Conservation (phyloP, 345 rosid species). For the Aquilaria malaccensis region DNA sequence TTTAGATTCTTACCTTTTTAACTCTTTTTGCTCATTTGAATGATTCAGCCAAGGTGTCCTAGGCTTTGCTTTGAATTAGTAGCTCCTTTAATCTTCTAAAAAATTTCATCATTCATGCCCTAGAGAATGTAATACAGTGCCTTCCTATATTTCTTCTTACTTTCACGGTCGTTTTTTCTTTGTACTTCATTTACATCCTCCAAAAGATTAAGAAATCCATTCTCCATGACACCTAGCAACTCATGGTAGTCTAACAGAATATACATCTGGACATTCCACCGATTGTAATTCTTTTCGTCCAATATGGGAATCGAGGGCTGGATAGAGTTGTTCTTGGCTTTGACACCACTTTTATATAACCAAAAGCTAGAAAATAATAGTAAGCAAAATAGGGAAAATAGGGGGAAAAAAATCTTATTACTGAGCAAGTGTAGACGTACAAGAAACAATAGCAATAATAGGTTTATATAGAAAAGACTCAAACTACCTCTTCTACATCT, state of each 20-base stretch:
- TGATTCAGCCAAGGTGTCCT: background rate
- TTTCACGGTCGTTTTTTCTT: background rate
- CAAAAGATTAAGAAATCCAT: too few species aligned
- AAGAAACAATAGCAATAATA: too few species aligned
- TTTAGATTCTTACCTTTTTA: background rate
- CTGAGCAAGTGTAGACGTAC: too few species aligned
- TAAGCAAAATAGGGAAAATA: too few species aligned
- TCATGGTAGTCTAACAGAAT: conserved; percentile 3
- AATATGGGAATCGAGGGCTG: background rate
- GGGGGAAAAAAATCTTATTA: too few species aligned
- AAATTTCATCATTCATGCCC: background rate
- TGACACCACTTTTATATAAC: too few species aligned
- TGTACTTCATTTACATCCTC: background rate
- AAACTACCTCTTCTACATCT: too few species aligned
- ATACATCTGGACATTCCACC: conserved; percentile 7
- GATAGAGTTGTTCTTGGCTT: too few species aligned
- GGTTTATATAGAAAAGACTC: too few species aligned
- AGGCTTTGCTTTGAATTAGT: too few species aligned
- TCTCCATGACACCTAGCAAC: conserved; percentile 5
- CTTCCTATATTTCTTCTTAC: conserved; percentile 3
- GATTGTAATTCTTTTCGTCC: conserved; percentile 3
- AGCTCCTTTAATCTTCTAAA: conserved; percentile 1
- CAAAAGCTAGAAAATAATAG: too few species aligned
- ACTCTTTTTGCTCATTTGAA: background rate
- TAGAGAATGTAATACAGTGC: conserved; percentile 1